Conservation (phyloP, 805 yeast genomes). For the Candida insectalens region DNA sequence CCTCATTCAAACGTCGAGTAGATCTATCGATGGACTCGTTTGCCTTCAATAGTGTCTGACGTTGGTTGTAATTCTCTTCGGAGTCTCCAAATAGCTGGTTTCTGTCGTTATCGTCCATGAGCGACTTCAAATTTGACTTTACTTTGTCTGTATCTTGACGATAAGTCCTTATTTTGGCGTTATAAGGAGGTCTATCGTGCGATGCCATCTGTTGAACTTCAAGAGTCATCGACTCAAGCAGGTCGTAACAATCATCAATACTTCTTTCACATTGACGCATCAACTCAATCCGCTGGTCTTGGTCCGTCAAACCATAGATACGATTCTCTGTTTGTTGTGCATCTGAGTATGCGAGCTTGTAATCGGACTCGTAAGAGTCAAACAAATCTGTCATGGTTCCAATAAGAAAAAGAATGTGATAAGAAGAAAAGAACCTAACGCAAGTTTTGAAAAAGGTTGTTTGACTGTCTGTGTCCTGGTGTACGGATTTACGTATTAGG, state of each 20-base stretch:
- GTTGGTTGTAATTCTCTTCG: constrained; percentile 46
- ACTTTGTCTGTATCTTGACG: constrained; percentile 46
- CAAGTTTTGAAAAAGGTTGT: too few relatives aligned
- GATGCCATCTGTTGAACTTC: constrained; percentile 85
- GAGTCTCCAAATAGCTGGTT: constrained; percentile 58
- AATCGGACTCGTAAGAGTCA: constrained; percentile 59
- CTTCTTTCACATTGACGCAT: constrained; percentile 54
- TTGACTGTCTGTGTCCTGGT: too few relatives aligned
- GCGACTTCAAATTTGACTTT: constrained; percentile 43
- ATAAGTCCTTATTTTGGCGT: constrained; percentile 69
- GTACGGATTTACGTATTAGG: too few relatives aligned
- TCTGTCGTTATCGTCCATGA: constrained; percentile 65
- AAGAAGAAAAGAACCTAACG: too few relatives aligned
- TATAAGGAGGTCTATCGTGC: constrained; percentile 55
- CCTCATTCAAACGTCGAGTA: constrained; percentile 74
- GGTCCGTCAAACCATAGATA: constrained; percentile 34
- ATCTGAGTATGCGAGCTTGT: constrained; percentile 59
- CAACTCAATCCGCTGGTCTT: constrained; percentile 41
- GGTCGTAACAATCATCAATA: constrained; percentile 73
- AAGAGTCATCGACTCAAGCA: constrained; percentile 77
- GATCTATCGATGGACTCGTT: constrained; percentile 76
- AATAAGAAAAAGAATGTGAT: too few relatives aligned
- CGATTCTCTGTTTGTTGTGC: constrained; percentile 56
- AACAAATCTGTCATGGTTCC: constrained; percentile 41
- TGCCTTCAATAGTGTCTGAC: constrained; percentile 70